Conservation (phyloP, 306 rosid species). For the Gynostemma pentaphyllum region DNA sequence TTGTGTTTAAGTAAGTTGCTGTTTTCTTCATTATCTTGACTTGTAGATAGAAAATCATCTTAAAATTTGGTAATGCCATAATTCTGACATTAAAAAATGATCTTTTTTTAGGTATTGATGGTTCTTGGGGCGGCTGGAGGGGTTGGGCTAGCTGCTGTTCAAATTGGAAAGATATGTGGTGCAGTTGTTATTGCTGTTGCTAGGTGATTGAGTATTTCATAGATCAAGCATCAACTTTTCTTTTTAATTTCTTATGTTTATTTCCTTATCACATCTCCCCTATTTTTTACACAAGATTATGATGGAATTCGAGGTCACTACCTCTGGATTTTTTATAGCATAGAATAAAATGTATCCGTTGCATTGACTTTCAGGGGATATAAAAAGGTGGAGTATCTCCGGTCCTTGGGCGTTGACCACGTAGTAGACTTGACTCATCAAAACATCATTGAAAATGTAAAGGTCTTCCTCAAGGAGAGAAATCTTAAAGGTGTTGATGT, state of each 20-base stretch:
- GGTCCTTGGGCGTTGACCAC: slow-evolving; percentile 68
- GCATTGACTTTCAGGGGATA: slow-evolving; percentile 45
- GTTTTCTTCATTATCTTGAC: background rate
- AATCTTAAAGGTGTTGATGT: slow-evolving; percentile 86
- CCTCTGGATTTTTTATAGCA: background rate
- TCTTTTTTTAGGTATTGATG: slow-evolving; percentile 51
- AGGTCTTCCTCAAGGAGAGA: slow-evolving; percentile 51
- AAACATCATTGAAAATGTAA: slow-evolving; percentile 55
- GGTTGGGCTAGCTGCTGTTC: slow-evolving; percentile 88
- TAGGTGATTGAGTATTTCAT: slow-evolving; percentile 36
- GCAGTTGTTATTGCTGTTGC: slow-evolving; percentile 90
- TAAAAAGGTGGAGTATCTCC: slow-evolving; percentile 71
- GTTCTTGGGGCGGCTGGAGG: slow-evolving; percentile 98
- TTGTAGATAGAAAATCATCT: background rate
- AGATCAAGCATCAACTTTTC: background rate
- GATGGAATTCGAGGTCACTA: background rate
- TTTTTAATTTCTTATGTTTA: background rate
- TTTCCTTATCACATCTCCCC: background rate
- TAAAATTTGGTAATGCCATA: background rate
- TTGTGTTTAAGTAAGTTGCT: background rate
- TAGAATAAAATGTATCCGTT: background rate
- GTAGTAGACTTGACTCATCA: slow-evolving; percentile 63
- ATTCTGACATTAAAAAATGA: background rate
- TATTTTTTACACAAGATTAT: background rate
- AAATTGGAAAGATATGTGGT: slow-evolving; percentile 77